Base-by-base conservation (phyloP, 108 stramenopile species). In the Asterionellopsis glacialis region DNA sequence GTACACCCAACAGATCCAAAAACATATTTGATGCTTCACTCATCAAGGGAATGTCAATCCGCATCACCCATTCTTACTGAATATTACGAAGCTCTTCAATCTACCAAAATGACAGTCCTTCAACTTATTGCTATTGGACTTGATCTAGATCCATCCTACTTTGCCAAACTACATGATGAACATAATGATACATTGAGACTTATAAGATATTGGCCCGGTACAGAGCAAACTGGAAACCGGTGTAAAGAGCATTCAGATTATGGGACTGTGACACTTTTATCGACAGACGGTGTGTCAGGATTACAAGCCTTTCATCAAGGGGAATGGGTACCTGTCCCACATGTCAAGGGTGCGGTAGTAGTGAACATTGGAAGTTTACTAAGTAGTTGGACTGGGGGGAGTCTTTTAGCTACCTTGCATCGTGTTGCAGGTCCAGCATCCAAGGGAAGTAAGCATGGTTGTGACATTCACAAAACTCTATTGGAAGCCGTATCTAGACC, bases 231-330 rank as follows among this genome's bases (percentile, higher is more conserved):
- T 14, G 79, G 67, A n/a, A 83, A 80, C 64, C 66, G 86, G 18
- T 87, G 86, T 70, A 87, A 83, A 67, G 80, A 80, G 39, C 86
- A 87, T 70, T 82, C 81, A 12, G 86, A 87, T 55, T 87, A 87
- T 61, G 86, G 86, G 24, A 84, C 75, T 4, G 27, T 84, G 9
- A 87, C 86, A 13, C 50, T 84, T 21, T 60, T 87, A 9, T 58
- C 75, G n/a, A 84, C 69, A 15, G 85, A 87, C 60, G 79, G 79
- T 1, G 76, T 83, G 14, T 63, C 74, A 41, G 85, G 85, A 11
- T 45, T 87, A 48, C 72, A 87, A 49, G 59, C 65, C 5, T 70
- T 79, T 9, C 63, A 70, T 42, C 47, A 79, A 0, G 75, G 67
- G 45, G 14, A 55, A 41, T 87, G 86, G 86, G 63, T 45, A 16